phyloP scores from a whole-genome alignment of 2,329 filamentous ascomycete genomes.

The Neopestalotiopsis clavispora region DNA sequence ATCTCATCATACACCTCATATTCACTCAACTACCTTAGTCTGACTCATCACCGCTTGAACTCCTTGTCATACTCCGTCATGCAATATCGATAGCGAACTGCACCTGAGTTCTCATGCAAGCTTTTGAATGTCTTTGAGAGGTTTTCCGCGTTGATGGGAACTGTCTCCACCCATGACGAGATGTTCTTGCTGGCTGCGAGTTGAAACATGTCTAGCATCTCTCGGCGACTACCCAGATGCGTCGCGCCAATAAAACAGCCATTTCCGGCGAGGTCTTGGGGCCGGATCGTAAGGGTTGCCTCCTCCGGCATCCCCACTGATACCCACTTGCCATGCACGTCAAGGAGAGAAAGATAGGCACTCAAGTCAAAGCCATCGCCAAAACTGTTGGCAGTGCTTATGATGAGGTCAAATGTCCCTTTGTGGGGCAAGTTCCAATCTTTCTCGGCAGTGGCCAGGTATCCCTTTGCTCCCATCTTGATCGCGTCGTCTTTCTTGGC shows the following conservation, averaged over 20 bases:
- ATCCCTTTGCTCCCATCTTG: conserved; percentile 65
- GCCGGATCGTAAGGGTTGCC: not conserved
- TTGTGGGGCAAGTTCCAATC: not conserved
- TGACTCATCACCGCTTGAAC: no score
- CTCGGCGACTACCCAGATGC: not conserved
- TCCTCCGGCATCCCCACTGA: conserved; percentile 51
- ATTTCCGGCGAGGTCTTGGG: not conserved
- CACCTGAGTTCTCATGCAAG: no score
- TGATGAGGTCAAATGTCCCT: not conserved
- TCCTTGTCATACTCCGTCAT: no score
- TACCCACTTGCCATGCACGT: conserved; percentile 61
- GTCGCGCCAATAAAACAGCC: not conserved
- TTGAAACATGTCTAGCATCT: not conserved
- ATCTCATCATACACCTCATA: no score
- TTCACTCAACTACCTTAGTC: no score
- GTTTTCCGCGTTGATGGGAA: not conserved
- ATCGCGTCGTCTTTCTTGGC: conserved; percentile 63
- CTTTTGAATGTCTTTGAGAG: no score
- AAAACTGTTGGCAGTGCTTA: not conserved
- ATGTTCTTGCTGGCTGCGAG: not conserved
- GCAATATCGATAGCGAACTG: no score
- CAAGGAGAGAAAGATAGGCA: conserved; percentile 61
- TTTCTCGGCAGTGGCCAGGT: conserved; percentile 52
- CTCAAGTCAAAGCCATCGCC: conserved; percentile 57
- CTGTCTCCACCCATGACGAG: not conserved